Conservation (phyloP, 1,284 basidiomycete genomes). For the Ceratobasidium sp. region DNA sequence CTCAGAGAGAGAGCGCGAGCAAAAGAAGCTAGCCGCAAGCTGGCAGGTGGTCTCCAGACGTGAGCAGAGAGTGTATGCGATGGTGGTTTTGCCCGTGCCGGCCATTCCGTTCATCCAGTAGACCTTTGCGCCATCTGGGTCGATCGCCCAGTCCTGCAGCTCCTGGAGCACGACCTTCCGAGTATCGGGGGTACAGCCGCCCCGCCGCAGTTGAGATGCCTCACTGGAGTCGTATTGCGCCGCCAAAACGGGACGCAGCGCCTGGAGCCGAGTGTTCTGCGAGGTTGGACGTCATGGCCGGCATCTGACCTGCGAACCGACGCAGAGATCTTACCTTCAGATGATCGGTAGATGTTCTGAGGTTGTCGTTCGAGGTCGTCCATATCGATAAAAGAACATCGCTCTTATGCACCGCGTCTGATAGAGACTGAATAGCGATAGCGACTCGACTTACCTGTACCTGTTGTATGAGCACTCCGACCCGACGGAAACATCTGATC, state of each 20-base stretch:
- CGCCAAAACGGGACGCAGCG: neutral
- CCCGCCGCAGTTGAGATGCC: neutral
- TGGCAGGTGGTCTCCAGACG: neutral
- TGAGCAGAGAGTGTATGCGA: no score
- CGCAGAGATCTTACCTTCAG: neutral
- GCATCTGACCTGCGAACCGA: neutral
- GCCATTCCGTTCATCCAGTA: no score
- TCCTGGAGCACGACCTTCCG: neutral
- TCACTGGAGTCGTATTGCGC: conserved; percentile 7
- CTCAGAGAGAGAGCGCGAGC: neutral
- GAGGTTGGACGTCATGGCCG: neutral
- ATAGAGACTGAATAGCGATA: no score
- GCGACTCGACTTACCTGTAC: neutral
- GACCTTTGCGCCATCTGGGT: no score
- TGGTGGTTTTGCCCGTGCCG: no score
- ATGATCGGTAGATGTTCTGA: neutral
- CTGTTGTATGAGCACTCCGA: neutral
- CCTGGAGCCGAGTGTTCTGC: conserved; percentile 6
- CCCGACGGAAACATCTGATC: neutral
- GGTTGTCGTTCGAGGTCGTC: neutral
- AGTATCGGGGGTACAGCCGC: conserved; percentile 1
- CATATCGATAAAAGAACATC: neutral
- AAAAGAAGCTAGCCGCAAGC: conserved; percentile 25
- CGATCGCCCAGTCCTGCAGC: neutral
- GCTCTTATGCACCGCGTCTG: neutral